phyloP scores from a whole-genome alignment of 495 filamentous ascomycete species.

The Oleoguttula mirabilis region DNA sequence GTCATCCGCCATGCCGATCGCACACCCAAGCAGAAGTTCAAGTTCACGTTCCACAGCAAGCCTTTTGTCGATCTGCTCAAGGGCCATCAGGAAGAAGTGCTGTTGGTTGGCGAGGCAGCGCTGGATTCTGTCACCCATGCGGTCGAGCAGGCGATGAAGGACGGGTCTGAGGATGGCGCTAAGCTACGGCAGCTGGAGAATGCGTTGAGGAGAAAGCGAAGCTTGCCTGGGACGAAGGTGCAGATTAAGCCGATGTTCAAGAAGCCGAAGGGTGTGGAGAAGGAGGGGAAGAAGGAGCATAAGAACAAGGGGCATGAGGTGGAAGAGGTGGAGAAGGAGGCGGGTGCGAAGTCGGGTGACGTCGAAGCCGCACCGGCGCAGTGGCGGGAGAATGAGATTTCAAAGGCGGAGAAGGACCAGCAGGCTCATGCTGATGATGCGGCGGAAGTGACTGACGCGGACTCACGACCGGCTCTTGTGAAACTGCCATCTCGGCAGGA shows the following conservation, averaged over 20 bases:
- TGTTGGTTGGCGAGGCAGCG: slow-evolving; percentile 83
- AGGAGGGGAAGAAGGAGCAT: slow-evolving; percentile 12
- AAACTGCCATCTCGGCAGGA: slow-evolving; percentile 49
- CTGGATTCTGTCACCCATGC: slow-evolving; percentile 80
- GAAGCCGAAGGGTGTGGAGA: slow-evolving; percentile 55
- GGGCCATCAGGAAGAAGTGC: slow-evolving; percentile 90
- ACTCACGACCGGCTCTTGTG: not conserved
- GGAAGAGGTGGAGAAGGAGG: not conserved
- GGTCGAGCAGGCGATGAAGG: slow-evolving; percentile 62
- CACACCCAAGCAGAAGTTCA: slow-evolving; percentile 97
- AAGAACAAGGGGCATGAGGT: slow-evolving; percentile 7
- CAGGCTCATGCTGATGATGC: slow-evolving; percentile 8
- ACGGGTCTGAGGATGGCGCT: slow-evolving; percentile 67
- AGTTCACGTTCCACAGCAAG: slow-evolving; percentile 94
- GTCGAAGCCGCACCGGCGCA: not conserved
- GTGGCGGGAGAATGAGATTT: slow-evolving; percentile 13
- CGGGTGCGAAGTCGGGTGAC: not conserved
- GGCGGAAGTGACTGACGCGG: not conserved
- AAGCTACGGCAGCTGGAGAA: slow-evolving; percentile 77
- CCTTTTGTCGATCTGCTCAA: slow-evolving; percentile 90
- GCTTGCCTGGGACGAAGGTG: slow-evolving; percentile 91
- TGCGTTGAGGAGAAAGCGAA: slow-evolving; percentile 79
- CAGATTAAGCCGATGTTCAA: slow-evolving; percentile 99
- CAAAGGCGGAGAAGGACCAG: not conserved
- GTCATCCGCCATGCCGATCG: slow-evolving; percentile 93